phyloP scores from a whole-genome alignment of 345 rosid genomes.

The Eucalyptus fibrosa region DNA sequence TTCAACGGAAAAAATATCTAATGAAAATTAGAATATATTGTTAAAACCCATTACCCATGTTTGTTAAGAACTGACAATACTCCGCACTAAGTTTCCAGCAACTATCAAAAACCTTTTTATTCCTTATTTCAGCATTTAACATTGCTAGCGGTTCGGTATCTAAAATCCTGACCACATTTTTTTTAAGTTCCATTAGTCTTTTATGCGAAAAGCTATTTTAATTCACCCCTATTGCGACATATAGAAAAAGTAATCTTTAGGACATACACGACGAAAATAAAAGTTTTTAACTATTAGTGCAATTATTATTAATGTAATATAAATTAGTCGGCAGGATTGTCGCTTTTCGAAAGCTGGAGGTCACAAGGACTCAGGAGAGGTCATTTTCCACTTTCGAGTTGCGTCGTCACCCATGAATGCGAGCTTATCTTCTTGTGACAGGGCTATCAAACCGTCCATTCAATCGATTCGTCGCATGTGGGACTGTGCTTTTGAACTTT shows the following conservation, averaged over 20 bases:
- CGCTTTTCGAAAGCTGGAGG: neutral
- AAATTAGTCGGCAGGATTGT: neutral
- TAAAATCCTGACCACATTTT: neutral
- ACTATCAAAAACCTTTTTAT: neutral
- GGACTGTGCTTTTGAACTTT: neutral
- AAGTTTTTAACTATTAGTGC: neutral
- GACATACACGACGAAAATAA: neutral
- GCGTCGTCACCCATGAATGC: neutral
- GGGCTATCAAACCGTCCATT: neutral
- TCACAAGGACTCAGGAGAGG: neutral
- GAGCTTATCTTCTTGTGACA: neutral
- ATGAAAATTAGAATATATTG: neutral
- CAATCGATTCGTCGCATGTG: neutral
- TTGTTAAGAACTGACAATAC: neutral
- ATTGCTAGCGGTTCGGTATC: neutral
- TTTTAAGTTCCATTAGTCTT: rapidly evolving
- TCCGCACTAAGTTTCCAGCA: neutral
- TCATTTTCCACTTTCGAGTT: neutral
- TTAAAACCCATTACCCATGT: neutral
- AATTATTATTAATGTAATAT: neutral
- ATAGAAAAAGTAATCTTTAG: neutral
- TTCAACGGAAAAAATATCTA: neutral
- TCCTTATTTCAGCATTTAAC: neutral
- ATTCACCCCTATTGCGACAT: neutral
- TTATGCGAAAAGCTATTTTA: neutral